Conservation (phyloP, 1,284 basidiomycete species). For the Cutaneotrichosporon cutaneum region DNA sequence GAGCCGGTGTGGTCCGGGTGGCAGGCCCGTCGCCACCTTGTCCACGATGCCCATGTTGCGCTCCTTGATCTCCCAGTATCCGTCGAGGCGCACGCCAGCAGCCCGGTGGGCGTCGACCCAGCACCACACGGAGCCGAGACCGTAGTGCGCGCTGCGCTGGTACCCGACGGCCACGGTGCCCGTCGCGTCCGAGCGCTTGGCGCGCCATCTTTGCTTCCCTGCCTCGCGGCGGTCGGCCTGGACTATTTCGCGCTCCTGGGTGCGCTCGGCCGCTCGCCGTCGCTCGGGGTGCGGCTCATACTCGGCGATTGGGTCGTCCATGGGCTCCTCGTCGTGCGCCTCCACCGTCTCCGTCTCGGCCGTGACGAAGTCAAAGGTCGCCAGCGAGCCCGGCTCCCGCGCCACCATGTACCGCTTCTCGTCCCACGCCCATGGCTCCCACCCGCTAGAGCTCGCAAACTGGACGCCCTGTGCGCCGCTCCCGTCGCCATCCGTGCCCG, state of each 20-base stretch:
- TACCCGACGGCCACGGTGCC: conserved; percentile 45
- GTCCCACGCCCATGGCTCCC: conserved; percentile 37
- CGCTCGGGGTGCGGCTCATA: conserved; percentile 18
- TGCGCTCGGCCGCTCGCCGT: too few species aligned
- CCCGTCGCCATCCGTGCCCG: conserved; percentile 15
- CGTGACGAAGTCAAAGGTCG: conserved; percentile 38
- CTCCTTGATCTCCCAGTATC: conserved; percentile 36
- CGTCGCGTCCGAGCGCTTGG: neutral
- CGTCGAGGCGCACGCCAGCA: conserved; percentile 31
- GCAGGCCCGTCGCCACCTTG: conserved; percentile 14
- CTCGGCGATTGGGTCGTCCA: conserved; percentile 17
- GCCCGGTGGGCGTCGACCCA: conserved; percentile 44
- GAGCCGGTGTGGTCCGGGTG: conserved; percentile 15
- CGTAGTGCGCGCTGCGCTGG: conserved; percentile 41
- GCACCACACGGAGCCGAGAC: conserved; percentile 48
- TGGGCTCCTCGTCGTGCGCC: conserved; percentile 5
- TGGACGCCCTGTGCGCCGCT: conserved; percentile 7
- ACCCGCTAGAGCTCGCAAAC: conserved; percentile 9
- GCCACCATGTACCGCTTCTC: conserved; percentile 47
- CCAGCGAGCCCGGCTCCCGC: conserved; percentile 33
- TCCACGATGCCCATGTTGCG: conserved; percentile 27
- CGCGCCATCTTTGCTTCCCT: too few species aligned
- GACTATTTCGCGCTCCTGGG: neutral
- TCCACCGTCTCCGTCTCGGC: conserved; percentile 17
- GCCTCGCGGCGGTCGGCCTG: too few species aligned